These are phyloP conservation scores for Yarrowia deformans DNA, from an alignment of 805 yeast genomes.

Conservation along the genomic window DNA sequence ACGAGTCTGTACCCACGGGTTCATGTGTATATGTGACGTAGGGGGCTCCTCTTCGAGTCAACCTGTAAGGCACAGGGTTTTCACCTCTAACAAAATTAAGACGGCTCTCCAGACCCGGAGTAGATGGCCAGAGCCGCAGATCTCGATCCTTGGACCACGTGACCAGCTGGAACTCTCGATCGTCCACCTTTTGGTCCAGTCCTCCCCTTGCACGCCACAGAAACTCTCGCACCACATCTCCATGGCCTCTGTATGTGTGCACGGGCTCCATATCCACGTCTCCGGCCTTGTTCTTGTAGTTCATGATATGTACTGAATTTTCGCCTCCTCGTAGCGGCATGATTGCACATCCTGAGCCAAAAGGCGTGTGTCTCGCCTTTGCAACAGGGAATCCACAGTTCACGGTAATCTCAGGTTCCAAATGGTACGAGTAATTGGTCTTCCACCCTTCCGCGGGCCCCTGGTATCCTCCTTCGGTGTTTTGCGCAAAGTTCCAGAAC, in stretches of 20 bases:
- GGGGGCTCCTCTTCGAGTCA: conserved; percentile 55
- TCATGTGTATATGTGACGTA: conserved; percentile 62
- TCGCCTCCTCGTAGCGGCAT: conserved; percentile 92
- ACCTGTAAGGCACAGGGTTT: conserved; percentile 50
- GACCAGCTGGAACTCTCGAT: conserved; percentile 86
- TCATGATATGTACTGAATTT: conserved; percentile 65
- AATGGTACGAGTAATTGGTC: conserved; percentile 8
- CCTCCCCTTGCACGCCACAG: conserved; percentile 77
- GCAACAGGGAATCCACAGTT: conserved; percentile 84
- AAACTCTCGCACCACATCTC: conserved; percentile 85
- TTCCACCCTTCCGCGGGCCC: conserved; percentile 40
- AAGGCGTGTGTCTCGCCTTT: conserved; percentile 86
- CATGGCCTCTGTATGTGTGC: conserved; percentile 77
- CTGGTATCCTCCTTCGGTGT: conserved; percentile 41
- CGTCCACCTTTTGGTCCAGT: conserved; percentile 57
- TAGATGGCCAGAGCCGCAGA: conserved; percentile 78
- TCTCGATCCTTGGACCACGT: conserved; percentile 95
- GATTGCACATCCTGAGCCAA: conserved; percentile 85
- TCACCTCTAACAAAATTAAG: conserved; percentile 54
- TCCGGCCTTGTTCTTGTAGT: conserved; percentile 51
- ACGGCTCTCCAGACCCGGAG: conserved; percentile 57
- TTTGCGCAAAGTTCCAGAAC: conserved; percentile 67
- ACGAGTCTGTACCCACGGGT: conserved; percentile 49
- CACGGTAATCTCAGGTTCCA: conserved; percentile 63
- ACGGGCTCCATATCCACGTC: conserved; percentile 58